Evolutionary conservation across 2,329 filamentous ascomycete genomes (phyloP), one percentile per base, ranked within the genome.

Genomic region (Emericellopsis cladophorae): DNA sequence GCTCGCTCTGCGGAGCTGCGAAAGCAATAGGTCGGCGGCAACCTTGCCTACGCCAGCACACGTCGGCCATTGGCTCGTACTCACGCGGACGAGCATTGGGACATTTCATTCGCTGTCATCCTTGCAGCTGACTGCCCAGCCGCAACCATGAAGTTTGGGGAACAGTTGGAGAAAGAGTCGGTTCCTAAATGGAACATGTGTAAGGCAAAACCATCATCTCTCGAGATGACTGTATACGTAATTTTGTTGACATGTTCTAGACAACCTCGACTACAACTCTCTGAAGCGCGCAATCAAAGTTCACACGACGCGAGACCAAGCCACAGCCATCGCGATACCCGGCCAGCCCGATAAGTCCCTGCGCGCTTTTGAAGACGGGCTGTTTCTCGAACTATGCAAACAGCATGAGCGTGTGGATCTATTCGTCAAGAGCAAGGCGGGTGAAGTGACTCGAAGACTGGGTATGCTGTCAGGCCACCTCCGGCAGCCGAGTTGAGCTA

Each of bases 241-340:
- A 4, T 12, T 4, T 29, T 29, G 26, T 7, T 29, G 26, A 29
- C 26, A 29, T 29, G 26, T 12, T 9, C 9, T 35, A 86, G 81
- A 89, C 58, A 92, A 93, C 60, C 78, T 93, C 60, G 86, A 92
- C 59, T 93, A 93, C 68, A 86, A 90, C 58, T 83, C 84, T 38
- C 73, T 93, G 47, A 93, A 93, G 61, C 74, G 84, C 57, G 72
- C 85, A 53, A 90, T 93, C 67, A 92, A 90, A 59, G 74, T 74
- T 45, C 76, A 87, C 55, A 93, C 86, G 2, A 81, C 79, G 11
- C 74, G 72, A 36, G 76, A 81, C 58, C 76, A 83, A 51, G 81
- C 79, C 38, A 68, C 67, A 23, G 81, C 82, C 36, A 76, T 88
- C 42, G 71, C 79, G 16, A 89, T 92, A 41, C 85, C 85, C 2